These are phyloP conservation scores for Trichoderma parareesei DNA, from an alignment of 495 filamentous ascomycete species.

Conservation along the genomic window DNA sequence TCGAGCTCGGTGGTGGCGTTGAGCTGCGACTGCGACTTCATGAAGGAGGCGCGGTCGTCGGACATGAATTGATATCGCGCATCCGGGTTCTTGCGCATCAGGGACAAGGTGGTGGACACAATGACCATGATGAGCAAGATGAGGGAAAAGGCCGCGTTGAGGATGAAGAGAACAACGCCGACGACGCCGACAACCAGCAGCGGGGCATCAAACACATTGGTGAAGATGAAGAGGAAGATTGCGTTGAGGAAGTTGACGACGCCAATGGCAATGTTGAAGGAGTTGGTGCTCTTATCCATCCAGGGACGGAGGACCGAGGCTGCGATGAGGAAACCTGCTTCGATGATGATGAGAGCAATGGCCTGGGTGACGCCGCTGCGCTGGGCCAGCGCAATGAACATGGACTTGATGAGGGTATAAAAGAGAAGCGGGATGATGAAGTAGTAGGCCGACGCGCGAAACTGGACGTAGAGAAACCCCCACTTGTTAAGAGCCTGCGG, in stretches of 20 bases:
- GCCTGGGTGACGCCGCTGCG: constrained; percentile 67
- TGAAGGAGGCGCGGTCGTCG: constrained; percentile 93
- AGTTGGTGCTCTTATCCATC: constrained; percentile 99
- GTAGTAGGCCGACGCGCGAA: constrained; percentile 93
- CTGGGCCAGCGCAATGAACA: constrained; percentile 87
- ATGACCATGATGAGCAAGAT: constrained; percentile 83
- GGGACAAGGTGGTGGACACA: constrained; percentile 69
- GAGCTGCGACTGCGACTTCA: constrained; percentile 92
- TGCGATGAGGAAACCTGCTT: constrained; percentile 69
- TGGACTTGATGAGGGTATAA: constrained; percentile 77
- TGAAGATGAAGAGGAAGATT: constrained; percentile 78
- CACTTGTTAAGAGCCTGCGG: constrained; percentile 90
- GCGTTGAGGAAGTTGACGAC: constrained; percentile 86
- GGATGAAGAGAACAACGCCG: constrained; percentile 87
- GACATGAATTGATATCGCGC: constrained; percentile 94
- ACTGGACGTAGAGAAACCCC: constrained; percentile 98
- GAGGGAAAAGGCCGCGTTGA: constrained; percentile 81
- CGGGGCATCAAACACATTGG: constrained; percentile 76
- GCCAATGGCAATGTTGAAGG: constrained; percentile 90
- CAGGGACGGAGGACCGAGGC: constrained; percentile 80
- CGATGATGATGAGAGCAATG: constrained; percentile 76
- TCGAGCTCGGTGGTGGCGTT: constrained; percentile 74
- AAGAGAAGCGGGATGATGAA: constrained; percentile 78
- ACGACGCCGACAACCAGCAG: constrained; percentile 84
- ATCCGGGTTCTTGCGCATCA: constrained; percentile 93